Evolutionary conservation across 495 filamentous ascomycete species (phyloP).

Genomic region (Trypethelium eluteriae): DNA sequence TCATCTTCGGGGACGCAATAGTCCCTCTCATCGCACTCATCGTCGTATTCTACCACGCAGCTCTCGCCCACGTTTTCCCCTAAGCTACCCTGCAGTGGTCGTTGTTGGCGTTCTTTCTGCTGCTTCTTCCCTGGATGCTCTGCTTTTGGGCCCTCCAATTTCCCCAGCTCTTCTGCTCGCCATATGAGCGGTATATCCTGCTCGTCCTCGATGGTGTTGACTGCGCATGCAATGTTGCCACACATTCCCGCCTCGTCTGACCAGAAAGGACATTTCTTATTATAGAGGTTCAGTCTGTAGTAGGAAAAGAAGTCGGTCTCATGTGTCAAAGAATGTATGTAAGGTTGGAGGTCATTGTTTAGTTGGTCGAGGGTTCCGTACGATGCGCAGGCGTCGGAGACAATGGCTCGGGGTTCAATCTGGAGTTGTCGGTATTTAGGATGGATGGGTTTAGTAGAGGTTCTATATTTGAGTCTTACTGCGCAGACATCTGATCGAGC

Average conservation of each 20-base stretch:
- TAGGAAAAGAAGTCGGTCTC: slow-evolving; percentile 96
- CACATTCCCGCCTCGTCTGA: slow-evolving; percentile 87
- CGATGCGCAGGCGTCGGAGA: slow-evolving; percentile 86
- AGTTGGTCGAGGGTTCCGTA: slow-evolving; percentile 81
- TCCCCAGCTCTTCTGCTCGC: slow-evolving; percentile 86
- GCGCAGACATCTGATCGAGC: slow-evolving; percentile 53
- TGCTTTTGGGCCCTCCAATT: slow-evolving; percentile 85
- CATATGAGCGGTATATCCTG: slow-evolving; percentile 86
- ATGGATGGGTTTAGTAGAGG: slow-evolving; percentile 19
- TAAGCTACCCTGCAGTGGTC: slow-evolving; percentile 72
- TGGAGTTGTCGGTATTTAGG: slow-evolving; percentile 30
- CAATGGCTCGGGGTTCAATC: slow-evolving; percentile 56
- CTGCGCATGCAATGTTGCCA: slow-evolving; percentile 93
- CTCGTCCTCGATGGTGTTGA: slow-evolving; percentile 93
- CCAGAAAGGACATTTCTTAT: slow-evolving; percentile 95
- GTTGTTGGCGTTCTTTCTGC: slow-evolving; percentile 55
- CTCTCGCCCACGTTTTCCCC: slow-evolving; percentile 86
- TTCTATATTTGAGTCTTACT: slow-evolving; percentile 43
- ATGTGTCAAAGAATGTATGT: slow-evolving; percentile 70
- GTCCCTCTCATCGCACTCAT: slow-evolving; percentile 94
- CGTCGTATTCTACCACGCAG: slow-evolving; percentile 94
- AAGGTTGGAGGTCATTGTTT: slow-evolving; percentile 70
- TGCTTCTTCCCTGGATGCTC: slow-evolving; percentile 70
- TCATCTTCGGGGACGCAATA: slow-evolving; percentile 97
- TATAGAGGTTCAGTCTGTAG: slow-evolving; percentile 92